These are phyloP conservation scores for Arthroderma sp. DNA, from an alignment of 2,329 filamentous ascomycete species.

Conservation along the genomic window DNA sequence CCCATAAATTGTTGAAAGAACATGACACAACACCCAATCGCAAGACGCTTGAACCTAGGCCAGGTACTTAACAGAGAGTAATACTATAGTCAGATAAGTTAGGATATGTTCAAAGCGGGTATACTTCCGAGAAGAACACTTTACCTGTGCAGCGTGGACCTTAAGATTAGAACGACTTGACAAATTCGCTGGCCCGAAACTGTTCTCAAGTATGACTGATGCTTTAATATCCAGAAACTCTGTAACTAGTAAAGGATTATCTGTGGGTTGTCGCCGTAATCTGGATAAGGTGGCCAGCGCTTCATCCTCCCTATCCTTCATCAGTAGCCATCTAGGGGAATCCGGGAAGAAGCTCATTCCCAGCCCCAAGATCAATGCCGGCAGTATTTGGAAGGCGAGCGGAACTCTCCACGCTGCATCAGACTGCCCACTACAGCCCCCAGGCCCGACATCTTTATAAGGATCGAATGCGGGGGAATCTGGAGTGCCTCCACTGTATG, in stretches of 20 bases:
- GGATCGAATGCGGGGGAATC: slow-evolving; percentile 26
- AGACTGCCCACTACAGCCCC: slow-evolving; percentile 36
- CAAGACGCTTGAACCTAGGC: slow-evolving; percentile 24
- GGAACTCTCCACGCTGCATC: slow-evolving; percentile 37
- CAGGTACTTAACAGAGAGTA: slow-evolving; percentile 22
- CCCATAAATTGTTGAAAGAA: slow-evolving; percentile 37
- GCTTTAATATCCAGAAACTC: slow-evolving; percentile 42
- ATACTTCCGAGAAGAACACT: background rate
- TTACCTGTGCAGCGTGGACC: slow-evolving; percentile 21
- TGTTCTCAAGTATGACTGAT: slow-evolving; percentile 24
- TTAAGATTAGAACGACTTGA: slow-evolving; percentile 17
- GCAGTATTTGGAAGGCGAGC: slow-evolving; percentile 34
- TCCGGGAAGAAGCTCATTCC: slow-evolving; percentile 40
- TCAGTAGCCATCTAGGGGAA: slow-evolving; percentile 43
- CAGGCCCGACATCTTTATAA: slow-evolving; percentile 31
- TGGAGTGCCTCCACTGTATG: slow-evolving; percentile 33
- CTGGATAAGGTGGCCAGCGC: slow-evolving; percentile 34
- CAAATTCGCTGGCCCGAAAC: slow-evolving; percentile 20
- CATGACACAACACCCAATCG: slow-evolving; percentile 28
- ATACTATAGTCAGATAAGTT: slow-evolving; percentile 14
- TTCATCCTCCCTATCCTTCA: slow-evolving; percentile 37
- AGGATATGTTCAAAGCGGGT: too few relatives aligned
- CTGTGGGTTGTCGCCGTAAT: slow-evolving; percentile 34
- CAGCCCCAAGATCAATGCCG: slow-evolving; percentile 25
- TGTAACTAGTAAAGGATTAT: slow-evolving; percentile 34